Percentiles rank a stretch among this genome's conserved stretches.
phyloP scores from a whole-genome alignment of 2,329 filamentous ascomycete genomes.

The Coniochaeta sp. region DNA sequence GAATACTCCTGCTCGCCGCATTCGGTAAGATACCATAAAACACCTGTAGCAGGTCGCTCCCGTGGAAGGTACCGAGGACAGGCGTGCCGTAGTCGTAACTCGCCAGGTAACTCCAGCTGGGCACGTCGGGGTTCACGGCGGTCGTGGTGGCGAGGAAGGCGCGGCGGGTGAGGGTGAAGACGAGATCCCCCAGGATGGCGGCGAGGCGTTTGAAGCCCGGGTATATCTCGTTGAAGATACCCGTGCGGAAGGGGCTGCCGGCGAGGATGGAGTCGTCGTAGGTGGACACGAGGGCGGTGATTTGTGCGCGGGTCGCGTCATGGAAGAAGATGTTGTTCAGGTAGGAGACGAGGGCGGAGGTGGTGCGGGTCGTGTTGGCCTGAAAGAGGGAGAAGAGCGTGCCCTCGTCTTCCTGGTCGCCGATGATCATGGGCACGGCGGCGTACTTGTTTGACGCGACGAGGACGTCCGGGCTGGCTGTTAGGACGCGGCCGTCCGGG shows the following conservation, averaged over 20 bases:
- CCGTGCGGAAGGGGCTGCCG: conserved; percentile 68
- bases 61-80: conserved; percentile 71
- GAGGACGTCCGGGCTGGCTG: conserved; percentile 55
- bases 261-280: conserved; percentile 51
- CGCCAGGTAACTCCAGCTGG: conserved; percentile 67
- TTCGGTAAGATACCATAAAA: conserved; percentile 60
- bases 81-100: conserved; percentile 67
- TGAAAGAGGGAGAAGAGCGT: conserved; percentile 68
- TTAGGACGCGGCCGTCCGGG: conserved; percentile 59
- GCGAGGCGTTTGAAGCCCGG: conserved; percentile 72
- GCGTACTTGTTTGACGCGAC: conserved; percentile 40
- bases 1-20: conserved; percentile 51
- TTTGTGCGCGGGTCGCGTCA: conserved; percentile 38
- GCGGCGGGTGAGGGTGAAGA: conserved; percentile 67
- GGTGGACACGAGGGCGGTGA: conserved; percentile 51
- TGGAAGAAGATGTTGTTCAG: conserved; percentile 54
- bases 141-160: conserved; percentile 46
- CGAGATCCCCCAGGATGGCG: conserved; percentile 67
- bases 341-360: conserved; percentile 52
- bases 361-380: conserved; percentile 55
- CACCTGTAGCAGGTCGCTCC: conserved; percentile 59
- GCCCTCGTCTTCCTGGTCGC: conserved; percentile 75
- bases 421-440: conserved; percentile 48
- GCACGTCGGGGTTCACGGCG: conserved; percentile 46
- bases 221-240: conserved; percentile 62